Base-by-base conservation (phyloP, 148 eudicot species). In the Vaccinium corymbosum region DNA sequence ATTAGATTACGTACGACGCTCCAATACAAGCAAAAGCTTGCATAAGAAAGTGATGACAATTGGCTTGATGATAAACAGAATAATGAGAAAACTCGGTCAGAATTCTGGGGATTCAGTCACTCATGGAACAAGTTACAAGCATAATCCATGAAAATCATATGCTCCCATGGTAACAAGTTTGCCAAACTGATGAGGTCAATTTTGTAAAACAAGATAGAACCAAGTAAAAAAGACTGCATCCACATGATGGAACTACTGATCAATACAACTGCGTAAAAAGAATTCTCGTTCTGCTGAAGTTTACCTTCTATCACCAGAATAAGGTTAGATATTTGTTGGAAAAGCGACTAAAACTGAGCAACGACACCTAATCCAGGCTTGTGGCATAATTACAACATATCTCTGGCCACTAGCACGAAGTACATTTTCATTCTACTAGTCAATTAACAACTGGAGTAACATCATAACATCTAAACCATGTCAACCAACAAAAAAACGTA, bases 371-470 rank as follows among this genome's bases (percentile, higher is more conserved):
- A 79, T 53, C 85, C 85, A 42, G 68, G 71, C 88, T 84, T 46
- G 42, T 74, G 82, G 81, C 83, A 73, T 90, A 90, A 86, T 87
- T 85, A 90, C 90, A 83, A 79, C 52, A 85, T 46, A 78, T 71
- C 76, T 49, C 78, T 82, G 32, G 80, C 83, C 84, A 72, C 73
- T 71, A 75, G 86, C 85, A 84, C 66, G 12, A 48, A 29, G 42
- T 38, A 85, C 80, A 76, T 72, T 72, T 38, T 66, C 22, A 19
- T 75, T 62, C 81, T 82, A 76, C 66, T 64, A 8, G 2, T 76
- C 38, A 53, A 72, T 82, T 76, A 80, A 52, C 70, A 77, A 85
- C 49, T 81, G 19, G 19, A 46, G 55, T 80, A 81, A 75, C 22
- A 22, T 71, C 22, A 27, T 48, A 82, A 6, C 46, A 84, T 49